phyloP scores from a whole-genome alignment of 108 stramenopile genomes.

The Fragilaria radians region DNA sequence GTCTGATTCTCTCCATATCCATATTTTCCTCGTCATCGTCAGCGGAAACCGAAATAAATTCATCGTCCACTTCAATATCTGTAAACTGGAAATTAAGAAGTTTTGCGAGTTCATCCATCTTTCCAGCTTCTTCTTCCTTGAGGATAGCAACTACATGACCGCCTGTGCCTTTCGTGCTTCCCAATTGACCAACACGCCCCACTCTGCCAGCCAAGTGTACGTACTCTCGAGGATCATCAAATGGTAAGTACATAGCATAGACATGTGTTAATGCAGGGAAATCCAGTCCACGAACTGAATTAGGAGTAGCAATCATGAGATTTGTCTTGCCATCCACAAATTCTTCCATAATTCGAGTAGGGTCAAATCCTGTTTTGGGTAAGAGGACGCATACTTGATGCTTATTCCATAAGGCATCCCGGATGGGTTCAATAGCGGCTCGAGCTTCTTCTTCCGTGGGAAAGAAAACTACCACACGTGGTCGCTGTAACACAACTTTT shows the following conservation, averaged over 20 bases:
- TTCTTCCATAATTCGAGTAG: slow-evolving; percentile 64
- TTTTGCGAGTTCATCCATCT: slow-evolving; percentile 60
- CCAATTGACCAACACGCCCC: slow-evolving; percentile 79
- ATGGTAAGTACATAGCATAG: slow-evolving; percentile 73
- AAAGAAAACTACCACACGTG: slow-evolving; percentile 78
- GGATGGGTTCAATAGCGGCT: slow-evolving; percentile 39
- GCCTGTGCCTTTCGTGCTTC: slow-evolving; percentile 51
- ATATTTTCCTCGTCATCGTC: slow-evolving; percentile 24
- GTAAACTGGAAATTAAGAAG: slow-evolving; percentile 62
- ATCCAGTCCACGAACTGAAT: slow-evolving; percentile 77
- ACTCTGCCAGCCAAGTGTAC: slow-evolving; percentile 81
- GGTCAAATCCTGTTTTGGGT: slow-evolving; percentile 63
- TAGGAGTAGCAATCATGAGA: slow-evolving; percentile 76
- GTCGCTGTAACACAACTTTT: slow-evolving; percentile 26
- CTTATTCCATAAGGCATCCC: slow-evolving; percentile 82
- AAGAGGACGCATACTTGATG: slow-evolving; percentile 67
- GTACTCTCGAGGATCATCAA: slow-evolving; percentile 80
- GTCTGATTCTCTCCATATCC: slow-evolving; percentile 61
- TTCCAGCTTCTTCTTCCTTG: slow-evolving; percentile 42
- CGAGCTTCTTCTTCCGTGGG: slow-evolving; percentile 69
- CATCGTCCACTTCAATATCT: slow-evolving; percentile 37
- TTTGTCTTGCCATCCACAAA: slow-evolving; percentile 61
- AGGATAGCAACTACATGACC: slow-evolving; percentile 70
- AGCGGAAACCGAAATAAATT: slow-evolving; percentile 4
- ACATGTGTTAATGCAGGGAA: slow-evolving; percentile 78